These are phyloP conservation scores for Monilinia vaccinii-corymbosi DNA, from an alignment of 2,329 filamentous ascomycete genomes.

Conservation along the genomic window DNA sequence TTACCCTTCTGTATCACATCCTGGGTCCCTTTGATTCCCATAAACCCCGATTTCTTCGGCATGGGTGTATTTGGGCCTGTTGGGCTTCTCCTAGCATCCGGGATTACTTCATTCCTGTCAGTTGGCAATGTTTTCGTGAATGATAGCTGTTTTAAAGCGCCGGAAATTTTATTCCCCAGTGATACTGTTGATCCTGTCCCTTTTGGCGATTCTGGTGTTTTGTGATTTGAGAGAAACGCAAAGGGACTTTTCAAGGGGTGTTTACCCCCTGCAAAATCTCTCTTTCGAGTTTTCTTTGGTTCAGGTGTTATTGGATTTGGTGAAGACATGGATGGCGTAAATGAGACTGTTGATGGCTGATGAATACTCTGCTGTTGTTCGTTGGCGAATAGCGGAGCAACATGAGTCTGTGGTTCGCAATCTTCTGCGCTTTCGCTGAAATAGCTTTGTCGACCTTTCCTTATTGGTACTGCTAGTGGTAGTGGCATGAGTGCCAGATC, in stretches of 20 bases:
- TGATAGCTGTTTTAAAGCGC: constrained; percentile 13
- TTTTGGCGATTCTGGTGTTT: constrained; percentile 1
- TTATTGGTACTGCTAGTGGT: constrained; percentile 1
- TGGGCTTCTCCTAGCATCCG: constrained; percentile 12
- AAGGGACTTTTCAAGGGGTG: constrained; percentile 18
- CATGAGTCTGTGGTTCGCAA: neutral
- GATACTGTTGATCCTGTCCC: neutral
- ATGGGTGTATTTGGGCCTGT: constrained; percentile 18
- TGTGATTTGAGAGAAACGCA: constrained; percentile 10
- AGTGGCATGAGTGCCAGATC: neutral
- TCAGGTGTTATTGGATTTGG: neutral
- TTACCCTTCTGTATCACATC: constrained; percentile 14
- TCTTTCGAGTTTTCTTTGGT: neutral
- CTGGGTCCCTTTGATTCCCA: constrained; percentile 3
- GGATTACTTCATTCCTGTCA: neutral
- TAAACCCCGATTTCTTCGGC: constrained; percentile 13
- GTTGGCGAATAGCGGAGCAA: neutral
- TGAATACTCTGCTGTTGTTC: neutral
- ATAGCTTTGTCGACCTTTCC: neutral
- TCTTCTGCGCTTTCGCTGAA: neutral
- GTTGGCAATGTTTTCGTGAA: neutral
- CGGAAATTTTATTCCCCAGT: constrained; percentile 11
- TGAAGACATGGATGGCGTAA: neutral
- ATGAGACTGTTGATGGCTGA: neutral
- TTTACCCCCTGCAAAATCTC: constrained; percentile 12